Percentiles rank a stretch among this genome's conserved stretches.
Evolutionary conservation across 1,284 basidiomycete genomes (phyloP).

Genomic region (Dichomitus squalens): DNA sequence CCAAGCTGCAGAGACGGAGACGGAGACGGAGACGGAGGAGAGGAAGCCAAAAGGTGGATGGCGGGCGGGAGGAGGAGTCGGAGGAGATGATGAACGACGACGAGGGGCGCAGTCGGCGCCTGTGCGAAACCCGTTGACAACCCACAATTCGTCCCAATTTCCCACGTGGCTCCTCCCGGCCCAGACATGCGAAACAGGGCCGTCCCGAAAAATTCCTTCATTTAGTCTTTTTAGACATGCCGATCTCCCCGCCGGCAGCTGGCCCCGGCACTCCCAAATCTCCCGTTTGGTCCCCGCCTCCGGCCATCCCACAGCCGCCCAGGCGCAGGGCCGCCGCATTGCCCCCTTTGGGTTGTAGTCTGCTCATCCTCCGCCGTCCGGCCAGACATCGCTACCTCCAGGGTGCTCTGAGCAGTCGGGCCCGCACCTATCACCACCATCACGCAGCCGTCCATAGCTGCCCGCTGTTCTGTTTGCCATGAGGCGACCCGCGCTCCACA

Average conservation of each 20-base stretch:
- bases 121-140: slow-evolving; percentile 27
- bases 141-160: slow-evolving; percentile 25
- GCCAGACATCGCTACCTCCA: too few relatives aligned
- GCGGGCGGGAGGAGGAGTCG: slow-evolving; percentile 30
- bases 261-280: slow-evolving; percentile 3
- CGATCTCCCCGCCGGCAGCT: slow-evolving; percentile 13
- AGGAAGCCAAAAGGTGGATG: slow-evolving; percentile 23
- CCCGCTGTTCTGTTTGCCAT: slow-evolving; percentile 4
- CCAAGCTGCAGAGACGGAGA: slow-evolving; percentile 15
- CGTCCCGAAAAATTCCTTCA: slow-evolving; percentile 24
- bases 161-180: slow-evolving; percentile 23
- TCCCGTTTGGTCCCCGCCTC: slow-evolving; percentile 12
- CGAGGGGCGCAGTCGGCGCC: slow-evolving; percentile 26
- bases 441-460: background rate
- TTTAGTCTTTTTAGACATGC: slow-evolving; percentile 24
- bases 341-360: too few relatives aligned
- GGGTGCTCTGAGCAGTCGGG: slow-evolving; percentile 1
- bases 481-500: slow-evolving; percentile 12
- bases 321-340: too few relatives aligned
- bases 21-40: slow-evolving; percentile 19
- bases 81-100: slow-evolving; percentile 28
- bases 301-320: too few relatives aligned
- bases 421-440: slow-evolving; percentile 19
- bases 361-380: too few relatives aligned
- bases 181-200: slow-evolving; percentile 28